phyloP scores from a whole-genome alignment of 1,284 basidiomycete genomes.

The Ustilago curta region DNA sequence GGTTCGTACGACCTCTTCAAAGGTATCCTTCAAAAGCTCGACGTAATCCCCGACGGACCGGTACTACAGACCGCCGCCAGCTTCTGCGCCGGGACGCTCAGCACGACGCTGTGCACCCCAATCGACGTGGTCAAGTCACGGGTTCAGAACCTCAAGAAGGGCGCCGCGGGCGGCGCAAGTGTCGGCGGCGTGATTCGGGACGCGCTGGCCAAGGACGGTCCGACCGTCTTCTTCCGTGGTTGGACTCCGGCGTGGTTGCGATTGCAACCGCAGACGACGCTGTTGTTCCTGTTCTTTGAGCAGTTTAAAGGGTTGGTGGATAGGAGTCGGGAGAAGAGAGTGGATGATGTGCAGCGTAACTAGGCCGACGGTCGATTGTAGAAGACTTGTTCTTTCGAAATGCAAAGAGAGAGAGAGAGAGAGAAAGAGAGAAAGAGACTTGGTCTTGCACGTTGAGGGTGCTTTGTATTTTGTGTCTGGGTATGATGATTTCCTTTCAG shows the following conservation, averaged over 20 bases:
- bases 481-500: no score
- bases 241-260: conserved; percentile 73
- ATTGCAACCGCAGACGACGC: conserved; percentile 65
- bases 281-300: conserved; percentile 65
- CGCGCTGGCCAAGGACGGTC: conserved; percentile 69
- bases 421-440: not conserved
- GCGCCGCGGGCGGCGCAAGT: conserved; percentile 35
- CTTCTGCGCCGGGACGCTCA: conserved; percentile 72
- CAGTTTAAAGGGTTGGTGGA: conserved; percentile 63
- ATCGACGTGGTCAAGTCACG: conserved; percentile 60
- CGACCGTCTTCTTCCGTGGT: conserved; percentile 73
- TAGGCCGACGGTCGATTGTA: not conserved
- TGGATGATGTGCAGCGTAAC: conserved; percentile 19
- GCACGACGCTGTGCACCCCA: conserved; percentile 70
- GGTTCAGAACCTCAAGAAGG: conserved; percentile 68
- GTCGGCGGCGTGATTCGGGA: conserved; percentile 47
- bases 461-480: no score
- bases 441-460: no score
- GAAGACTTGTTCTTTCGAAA: no score
- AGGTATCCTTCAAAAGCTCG: conserved; percentile 67
- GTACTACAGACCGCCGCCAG: conserved; percentile 64
- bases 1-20: conserved; percentile 73
- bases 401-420: no score
- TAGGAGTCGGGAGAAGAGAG: conserved; percentile 25
- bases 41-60: conserved; percentile 69